phyloP scores from a whole-genome alignment of 2,329 filamentous ascomycete genomes.

The Piedraia hortae region DNA sequence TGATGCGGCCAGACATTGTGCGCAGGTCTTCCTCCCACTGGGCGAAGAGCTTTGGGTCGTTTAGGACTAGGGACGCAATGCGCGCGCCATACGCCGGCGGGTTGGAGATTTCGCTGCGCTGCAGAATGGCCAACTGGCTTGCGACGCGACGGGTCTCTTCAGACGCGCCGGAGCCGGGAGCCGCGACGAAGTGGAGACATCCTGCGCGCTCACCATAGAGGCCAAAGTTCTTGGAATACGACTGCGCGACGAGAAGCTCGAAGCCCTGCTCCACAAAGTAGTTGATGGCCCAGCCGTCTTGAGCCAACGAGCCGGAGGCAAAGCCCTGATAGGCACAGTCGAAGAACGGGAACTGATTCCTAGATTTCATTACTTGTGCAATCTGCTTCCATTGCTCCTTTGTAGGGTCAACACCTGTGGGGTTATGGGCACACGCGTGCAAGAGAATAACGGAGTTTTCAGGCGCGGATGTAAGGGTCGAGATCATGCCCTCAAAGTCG shows the following conservation, averaged over 20 bases:
- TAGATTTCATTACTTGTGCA: constrained; percentile 44
- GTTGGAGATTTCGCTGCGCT: constrained; percentile 93
- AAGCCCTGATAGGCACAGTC: constrained; percentile 96
- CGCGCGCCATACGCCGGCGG: constrained; percentile 82
- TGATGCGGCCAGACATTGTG: constrained; percentile 90
- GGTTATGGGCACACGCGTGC: constrained; percentile 93
- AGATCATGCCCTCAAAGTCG: constrained; percentile 72
- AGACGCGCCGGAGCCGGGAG: constrained; percentile 38
- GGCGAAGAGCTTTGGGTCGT: constrained; percentile 52
- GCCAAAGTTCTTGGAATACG: constrained; percentile 35
- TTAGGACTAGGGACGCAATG: constrained; percentile 62
- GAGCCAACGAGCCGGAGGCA: constrained; percentile 62
- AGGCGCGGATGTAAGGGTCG: constrained; percentile 39
- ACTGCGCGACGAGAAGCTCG: constrained; percentile 25
- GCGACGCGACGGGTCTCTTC: constrained; percentile 37
- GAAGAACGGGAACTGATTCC: constrained; percentile 90
- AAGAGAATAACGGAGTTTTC: constrained; percentile 65
- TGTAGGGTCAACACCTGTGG: constrained; percentile 86
- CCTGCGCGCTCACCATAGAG: constrained; percentile 90
- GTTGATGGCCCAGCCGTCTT: constrained; percentile 74
- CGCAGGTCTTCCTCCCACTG: constrained; percentile 82
- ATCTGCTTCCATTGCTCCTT: constrained; percentile 85
- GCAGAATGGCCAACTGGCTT: constrained; percentile 75
- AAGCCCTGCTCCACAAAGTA: constrained; percentile 91
- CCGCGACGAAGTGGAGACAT: constrained; percentile 79